Evolutionary conservation across 371 early-diverging fungal species (phyloP).

Genomic region (Massospora cicadina): DNA sequence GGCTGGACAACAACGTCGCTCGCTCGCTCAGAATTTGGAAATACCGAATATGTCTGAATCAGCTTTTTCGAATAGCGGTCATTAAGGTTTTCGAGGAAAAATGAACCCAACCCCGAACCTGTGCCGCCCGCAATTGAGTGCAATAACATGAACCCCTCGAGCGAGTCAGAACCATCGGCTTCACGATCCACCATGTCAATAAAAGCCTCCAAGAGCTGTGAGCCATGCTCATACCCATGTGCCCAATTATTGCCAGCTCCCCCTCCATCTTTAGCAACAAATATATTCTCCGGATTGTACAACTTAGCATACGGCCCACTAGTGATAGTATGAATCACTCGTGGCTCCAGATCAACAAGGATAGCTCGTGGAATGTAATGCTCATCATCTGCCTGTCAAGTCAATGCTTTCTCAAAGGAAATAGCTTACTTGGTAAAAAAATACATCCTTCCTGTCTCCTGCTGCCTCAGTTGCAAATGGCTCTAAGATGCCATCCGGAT

Average conservation of each 20-base stretch:
- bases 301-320: slow-evolving; percentile 52
- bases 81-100: slow-evolving; percentile 66
- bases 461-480: slow-evolving; percentile 73
- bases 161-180: slow-evolving; percentile 79
- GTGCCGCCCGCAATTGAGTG: slow-evolving; percentile 96
- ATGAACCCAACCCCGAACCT: slow-evolving; percentile 91
- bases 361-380: slow-evolving; percentile 87
- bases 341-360: slow-evolving; percentile 81
- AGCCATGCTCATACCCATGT: slow-evolving; percentile 68
- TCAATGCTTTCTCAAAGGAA: background rate
- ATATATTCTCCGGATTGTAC: slow-evolving; percentile 87
- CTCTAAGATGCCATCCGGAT: slow-evolving; percentile 62
- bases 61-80: slow-evolving; percentile 97
- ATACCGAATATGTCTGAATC: slow-evolving; percentile 97
- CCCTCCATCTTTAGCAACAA: slow-evolving; percentile 71
- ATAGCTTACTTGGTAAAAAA: slow-evolving; percentile 83
- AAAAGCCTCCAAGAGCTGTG: slow-evolving; percentile 58
- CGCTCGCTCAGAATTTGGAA: slow-evolving; percentile 94
- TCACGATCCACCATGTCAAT: slow-evolving; percentile 90
- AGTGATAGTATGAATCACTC: slow-evolving; percentile 64
- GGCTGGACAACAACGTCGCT: slow-evolving; percentile 99
- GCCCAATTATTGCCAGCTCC: slow-evolving; percentile 97
- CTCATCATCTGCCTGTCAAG: slow-evolving; percentile 70
- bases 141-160: slow-evolving; percentile 81
- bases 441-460: slow-evolving; percentile 91